Conservation (phyloP, 352 stramenopile genomes). For the Phytophthora pisi region DNA sequence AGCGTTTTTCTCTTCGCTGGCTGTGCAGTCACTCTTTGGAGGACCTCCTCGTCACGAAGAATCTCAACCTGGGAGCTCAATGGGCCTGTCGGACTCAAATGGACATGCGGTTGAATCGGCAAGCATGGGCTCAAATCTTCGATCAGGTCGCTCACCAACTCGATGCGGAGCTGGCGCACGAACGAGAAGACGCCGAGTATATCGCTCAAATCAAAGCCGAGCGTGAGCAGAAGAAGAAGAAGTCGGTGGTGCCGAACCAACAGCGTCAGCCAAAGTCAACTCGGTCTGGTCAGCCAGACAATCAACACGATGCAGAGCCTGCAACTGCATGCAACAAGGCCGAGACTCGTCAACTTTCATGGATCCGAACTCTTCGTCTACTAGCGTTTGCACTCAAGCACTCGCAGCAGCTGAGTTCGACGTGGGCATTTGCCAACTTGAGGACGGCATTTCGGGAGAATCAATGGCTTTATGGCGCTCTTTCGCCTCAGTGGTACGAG, state of each 20-base stretch:
- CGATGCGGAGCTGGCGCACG: constrained; percentile 34
- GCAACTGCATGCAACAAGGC: not conserved
- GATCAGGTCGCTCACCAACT: constrained; percentile 52
- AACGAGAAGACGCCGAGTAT: constrained; percentile 44
- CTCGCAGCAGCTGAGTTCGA: constrained; percentile 52
- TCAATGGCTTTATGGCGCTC: constrained; percentile 42
- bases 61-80: constrained; percentile 51
- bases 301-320: constrained; percentile 1
- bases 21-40: constrained; percentile 63
- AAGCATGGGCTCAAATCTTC: constrained; percentile 59
- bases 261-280: constrained; percentile 2
- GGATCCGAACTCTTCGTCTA: constrained; percentile 33
- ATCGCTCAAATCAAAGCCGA: constrained; percentile 30
- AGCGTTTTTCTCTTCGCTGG: constrained; percentile 49
- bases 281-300: not conserved
- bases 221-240: constrained; percentile 23
- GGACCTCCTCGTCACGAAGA: constrained; percentile 67
- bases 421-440: constrained; percentile 45
- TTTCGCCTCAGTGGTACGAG: constrained; percentile 34
- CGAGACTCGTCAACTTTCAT: constrained; percentile 2
- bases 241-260: constrained; percentile 6
- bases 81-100: constrained; percentile 59
- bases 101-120: constrained; percentile 60
- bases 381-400: constrained; percentile 35
- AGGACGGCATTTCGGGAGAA: constrained; percentile 45